A percentile compares a stretch with the other conserved stretches of the same genome.
Evolutionary conservation across 1,284 basidiomycete genomes (phyloP).

Genomic region (Irpex sp.): DNA sequence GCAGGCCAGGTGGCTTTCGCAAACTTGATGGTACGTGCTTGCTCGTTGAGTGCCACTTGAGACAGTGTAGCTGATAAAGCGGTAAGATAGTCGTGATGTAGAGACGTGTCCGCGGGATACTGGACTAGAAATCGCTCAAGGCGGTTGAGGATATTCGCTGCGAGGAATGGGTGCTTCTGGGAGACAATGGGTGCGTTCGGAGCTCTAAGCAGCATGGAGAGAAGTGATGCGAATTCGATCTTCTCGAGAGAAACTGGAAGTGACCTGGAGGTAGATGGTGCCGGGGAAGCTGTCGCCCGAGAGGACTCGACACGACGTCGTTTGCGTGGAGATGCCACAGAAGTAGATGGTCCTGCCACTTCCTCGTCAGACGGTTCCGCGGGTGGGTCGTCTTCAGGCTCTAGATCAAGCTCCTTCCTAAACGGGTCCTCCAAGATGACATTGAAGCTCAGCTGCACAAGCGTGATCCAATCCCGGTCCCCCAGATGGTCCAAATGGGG

Average conservation of each 20-base stretch:
- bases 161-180: conserved; percentile 32
- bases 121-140: conserved; percentile 63
- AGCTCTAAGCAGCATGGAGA: conserved; percentile 65
- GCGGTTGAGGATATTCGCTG: conserved; percentile 57
- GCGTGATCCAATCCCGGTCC: conserved; percentile 59
- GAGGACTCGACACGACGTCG: conserved; percentile 24
- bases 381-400: background rate
- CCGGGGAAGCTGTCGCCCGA: background rate
- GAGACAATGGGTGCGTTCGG: conserved; percentile 53
- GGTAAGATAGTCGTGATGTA: conserved; percentile 71
- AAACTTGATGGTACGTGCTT: conserved; percentile 52
- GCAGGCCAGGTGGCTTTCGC: conserved; percentile 59
- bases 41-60: conserved; percentile 72
- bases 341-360: conserved; percentile 23
- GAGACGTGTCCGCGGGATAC: conserved; percentile 67
- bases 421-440: conserved; percentile 68
- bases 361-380: conserved; percentile 26
- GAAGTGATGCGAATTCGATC: conserved; percentile 65
- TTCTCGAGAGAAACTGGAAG: conserved; percentile 54
- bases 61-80: conserved; percentile 68
- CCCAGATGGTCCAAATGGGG: conserved; percentile 82
- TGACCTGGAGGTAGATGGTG: background rate
- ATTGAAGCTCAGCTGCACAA: conserved; percentile 76
- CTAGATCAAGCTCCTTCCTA: conserved; percentile 29
- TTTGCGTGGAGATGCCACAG: conserved; percentile 25